A percentile compares a stretch with the other conserved stretches of the same genome.
phyloP scores from a whole-genome alignment of 768 basidiomycete genomes.

The Piloderma croceum region DNA sequence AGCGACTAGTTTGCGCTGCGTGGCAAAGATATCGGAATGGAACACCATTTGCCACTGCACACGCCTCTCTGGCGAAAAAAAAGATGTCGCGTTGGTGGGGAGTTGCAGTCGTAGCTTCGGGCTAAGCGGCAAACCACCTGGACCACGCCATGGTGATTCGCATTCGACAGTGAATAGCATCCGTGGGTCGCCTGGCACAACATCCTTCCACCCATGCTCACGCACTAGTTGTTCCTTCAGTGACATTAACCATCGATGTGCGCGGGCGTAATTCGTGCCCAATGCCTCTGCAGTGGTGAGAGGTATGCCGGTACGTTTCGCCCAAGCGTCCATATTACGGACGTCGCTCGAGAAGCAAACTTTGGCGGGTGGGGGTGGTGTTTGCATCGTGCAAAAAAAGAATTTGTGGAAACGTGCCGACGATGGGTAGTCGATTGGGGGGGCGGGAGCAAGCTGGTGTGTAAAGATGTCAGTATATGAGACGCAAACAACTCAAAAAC shows the following conservation, averaged over 20 bases:
- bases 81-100: conserved; percentile 74
- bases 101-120: conserved; percentile 69
- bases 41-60: conserved; percentile 92
- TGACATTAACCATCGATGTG: conserved; percentile 68
- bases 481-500: too few relatives aligned
- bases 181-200: conserved; percentile 52
- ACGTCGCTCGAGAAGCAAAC: conserved; percentile 79
- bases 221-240: conserved; percentile 61
- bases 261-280: conserved; percentile 73
- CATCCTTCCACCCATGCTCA: conserved; percentile 66
- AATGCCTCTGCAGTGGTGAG: conserved; percentile 80
- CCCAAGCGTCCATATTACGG: conserved; percentile 80
- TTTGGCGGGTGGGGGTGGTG: conserved; percentile 38
- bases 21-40: conserved; percentile 70
- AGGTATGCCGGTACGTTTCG: conserved; percentile 70
- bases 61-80: conserved; percentile 79
- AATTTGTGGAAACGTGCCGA: too few relatives aligned
- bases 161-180: conserved; percentile 79
- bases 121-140: conserved; percentile 68
- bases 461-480: too few relatives aligned
- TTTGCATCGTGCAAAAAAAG: conserved; percentile 21
- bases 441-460: too few relatives aligned
- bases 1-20: conserved; percentile 58
- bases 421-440: too few relatives aligned
- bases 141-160: conserved; percentile 72